Conservation (phyloP, 306 rosid genomes). For the Cicer chorassanicum region DNA sequence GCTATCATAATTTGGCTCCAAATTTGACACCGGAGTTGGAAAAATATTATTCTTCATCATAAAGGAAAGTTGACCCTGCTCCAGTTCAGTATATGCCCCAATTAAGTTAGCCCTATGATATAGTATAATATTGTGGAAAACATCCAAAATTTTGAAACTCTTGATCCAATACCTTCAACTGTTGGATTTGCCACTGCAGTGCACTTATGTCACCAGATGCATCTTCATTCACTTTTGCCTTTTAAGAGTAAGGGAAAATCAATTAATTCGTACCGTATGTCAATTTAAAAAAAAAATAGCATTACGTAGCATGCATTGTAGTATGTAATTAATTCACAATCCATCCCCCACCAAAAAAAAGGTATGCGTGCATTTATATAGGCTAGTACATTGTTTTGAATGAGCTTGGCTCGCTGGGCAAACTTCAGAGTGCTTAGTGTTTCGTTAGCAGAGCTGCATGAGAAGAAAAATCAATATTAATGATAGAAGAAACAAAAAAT, state of each 20-base stretch:
- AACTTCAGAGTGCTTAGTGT: constrained; percentile 95
- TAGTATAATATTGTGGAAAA: constrained; percentile 32
- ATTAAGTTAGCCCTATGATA: constrained; percentile 42
- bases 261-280: constrained; percentile 33
- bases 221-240: constrained; percentile 97
- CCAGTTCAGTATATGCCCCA: constrained; percentile 45
- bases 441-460: constrained; percentile 83
- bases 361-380: constrained; percentile 19
- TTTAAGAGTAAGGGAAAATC: constrained; percentile 30
- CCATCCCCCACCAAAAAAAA: neutral
- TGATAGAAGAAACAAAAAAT: constrained; percentile 26
- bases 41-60: constrained; percentile 59
- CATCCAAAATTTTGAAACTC: constrained; percentile 42
- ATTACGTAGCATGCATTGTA: neutral
- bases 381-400: constrained; percentile 83
- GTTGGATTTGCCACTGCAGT: constrained; percentile 86
- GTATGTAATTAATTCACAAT: neutral
- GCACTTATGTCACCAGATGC: constrained; percentile 88
- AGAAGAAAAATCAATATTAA: constrained; percentile 46
- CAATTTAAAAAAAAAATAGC: neutral
- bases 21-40: constrained; percentile 52
- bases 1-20: constrained; percentile 58
- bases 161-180: constrained; percentile 67
- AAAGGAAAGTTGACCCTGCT: constrained; percentile 79
- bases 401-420: constrained; percentile 98